Evolutionary conservation across 2,329 filamentous ascomycete genomes (phyloP).

Genomic region (Incumbomyces lentus): DNA sequence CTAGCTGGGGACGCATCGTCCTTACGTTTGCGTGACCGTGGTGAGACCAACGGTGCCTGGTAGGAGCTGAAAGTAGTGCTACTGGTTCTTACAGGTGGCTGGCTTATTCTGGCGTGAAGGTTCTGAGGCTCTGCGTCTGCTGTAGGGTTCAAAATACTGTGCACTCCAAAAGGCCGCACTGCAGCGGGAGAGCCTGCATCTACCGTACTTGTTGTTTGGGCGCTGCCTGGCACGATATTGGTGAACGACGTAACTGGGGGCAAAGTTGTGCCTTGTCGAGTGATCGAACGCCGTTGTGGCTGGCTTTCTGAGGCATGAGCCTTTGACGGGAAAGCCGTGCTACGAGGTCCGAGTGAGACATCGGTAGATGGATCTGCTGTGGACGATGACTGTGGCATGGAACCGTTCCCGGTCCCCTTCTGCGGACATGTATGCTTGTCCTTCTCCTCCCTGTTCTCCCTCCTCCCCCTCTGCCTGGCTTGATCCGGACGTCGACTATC

Average conservation of each 20-base stretch:
- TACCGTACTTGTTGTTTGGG: not conserved
- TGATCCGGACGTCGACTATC: not conserved
- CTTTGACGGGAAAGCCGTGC: not conserved
- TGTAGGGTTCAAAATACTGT: constrained; percentile 37
- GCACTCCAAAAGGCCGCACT: constrained; percentile 30
- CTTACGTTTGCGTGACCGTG: constrained; percentile 17
- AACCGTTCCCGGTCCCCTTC: not conserved
- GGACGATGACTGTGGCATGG: constrained; percentile 5
- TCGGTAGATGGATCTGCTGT: not conserved
- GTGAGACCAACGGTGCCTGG: constrained; percentile 23
- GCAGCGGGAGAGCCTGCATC: not conserved
- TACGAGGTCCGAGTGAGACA: not conserved
- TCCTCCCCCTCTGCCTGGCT: constrained; percentile 6
- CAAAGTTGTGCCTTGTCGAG: constrained; percentile 1
- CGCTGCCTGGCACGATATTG: not conserved
- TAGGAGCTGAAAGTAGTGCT: constrained; percentile 4
- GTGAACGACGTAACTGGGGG: constrained; percentile 1
- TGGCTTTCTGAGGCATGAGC: not conserved
- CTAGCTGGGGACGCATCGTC: constrained; percentile 14
- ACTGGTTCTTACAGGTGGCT: constrained; percentile 8
- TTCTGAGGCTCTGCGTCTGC: constrained; percentile 17
- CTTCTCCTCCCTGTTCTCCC: constrained; percentile 2
- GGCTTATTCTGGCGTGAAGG: constrained; percentile 4
- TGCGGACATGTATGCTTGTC: constrained; percentile 2
- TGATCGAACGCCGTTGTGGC: not conserved